Evolutionary conservation across 2,329 filamentous ascomycete species (phyloP), one percentile per base, ranked within the genome.

Genomic region (Polytolypa hystricis): DNA sequence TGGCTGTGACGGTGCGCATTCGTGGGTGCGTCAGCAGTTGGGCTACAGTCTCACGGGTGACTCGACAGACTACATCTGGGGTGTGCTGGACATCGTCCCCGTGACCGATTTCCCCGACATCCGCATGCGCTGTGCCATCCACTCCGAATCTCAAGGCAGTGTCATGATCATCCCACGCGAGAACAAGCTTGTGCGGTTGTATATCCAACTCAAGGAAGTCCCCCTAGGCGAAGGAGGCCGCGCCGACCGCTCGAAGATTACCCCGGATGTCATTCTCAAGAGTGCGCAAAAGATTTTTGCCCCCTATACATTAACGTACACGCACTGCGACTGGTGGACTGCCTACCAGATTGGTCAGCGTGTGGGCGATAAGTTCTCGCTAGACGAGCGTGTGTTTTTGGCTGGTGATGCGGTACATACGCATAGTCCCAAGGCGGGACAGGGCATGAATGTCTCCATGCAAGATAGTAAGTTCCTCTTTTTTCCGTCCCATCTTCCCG

Each of bases 281-380:
- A 66, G 72, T 0, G 81, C 79, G 0, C 71, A 77, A 49, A 70
- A 64, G 38, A 84, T 81, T 33, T 61, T 86, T 16, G 58, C 62
- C 0, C 82, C 81, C 0, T 86, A 84, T 52, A 77, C 66, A 20
- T 57, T 86, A 2, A 66, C 69, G 0, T 81, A 81, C 45, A 58
- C 70, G 23, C 70, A 80, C 41, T 74, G 74, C 39, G 71, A 79
- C 46, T 82, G 77, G 74, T 81, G 74, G 72, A 76, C 71, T 0
- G 75, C 73, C 0, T 81, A 80, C 46, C 70, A 81, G 42, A 79
- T 83, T 30, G 77, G 77, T 0, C 78, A 82, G 49, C 65, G 79
- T 4, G 69, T 81, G 0, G 74, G 27, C 21, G 21, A 25, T 25
- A 25, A 25, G 21, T 25, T 25, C 21, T 25, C 21, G 21, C 21